Percentiles rank a stretch among this genome's conserved stretches.
Conservation (phyloP, 352 stramenopile genomes). For the Globisporangium camurandrum region DNA sequence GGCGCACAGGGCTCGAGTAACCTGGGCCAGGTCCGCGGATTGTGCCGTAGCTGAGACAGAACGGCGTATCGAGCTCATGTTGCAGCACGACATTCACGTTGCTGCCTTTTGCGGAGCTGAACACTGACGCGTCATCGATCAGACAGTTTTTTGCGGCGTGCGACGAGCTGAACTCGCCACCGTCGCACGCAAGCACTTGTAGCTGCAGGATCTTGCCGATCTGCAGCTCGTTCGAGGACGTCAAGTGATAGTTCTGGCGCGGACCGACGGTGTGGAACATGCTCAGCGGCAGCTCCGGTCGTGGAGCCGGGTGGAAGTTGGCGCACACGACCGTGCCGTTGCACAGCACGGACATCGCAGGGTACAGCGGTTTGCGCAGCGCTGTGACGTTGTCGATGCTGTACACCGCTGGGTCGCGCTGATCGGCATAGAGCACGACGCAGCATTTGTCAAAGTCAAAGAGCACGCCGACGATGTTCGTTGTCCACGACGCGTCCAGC, state of each 20-base stretch:
- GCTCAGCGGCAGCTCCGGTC: conserved; percentile 39
- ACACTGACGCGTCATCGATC: conserved; percentile 72
- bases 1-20: conserved; percentile 69
- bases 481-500: conserved; percentile 24
- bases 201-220: conserved; percentile 66
- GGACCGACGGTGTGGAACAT: conserved; percentile 28
- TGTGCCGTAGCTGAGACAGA: conserved; percentile 68
- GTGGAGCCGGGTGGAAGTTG: conserved; percentile 57
- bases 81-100: conserved; percentile 81
- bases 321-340: conserved; percentile 58
- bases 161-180: conserved; percentile 74
- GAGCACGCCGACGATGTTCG: conserved; percentile 52
- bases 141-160: conserved; percentile 62
- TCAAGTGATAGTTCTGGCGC: conserved; percentile 32
- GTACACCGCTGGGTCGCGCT: conserved; percentile 29
- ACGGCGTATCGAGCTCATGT: conserved; percentile 73
- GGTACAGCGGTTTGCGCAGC: conserved; percentile 34
- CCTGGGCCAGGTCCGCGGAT: conserved; percentile 65
- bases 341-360: conserved; percentile 56
- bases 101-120: conserved; percentile 58
- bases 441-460: conserved; percentile 69
- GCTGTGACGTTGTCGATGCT: conserved; percentile 26
- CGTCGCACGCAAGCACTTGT: conserved; percentile 59
- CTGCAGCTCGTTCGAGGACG: conserved; percentile 53
- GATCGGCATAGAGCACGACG: conserved; percentile 44